These are phyloP conservation scores for Rhodotorula sp. DNA, from an alignment of 1,284 basidiomycete genomes.

Conservation along the genomic window DNA sequence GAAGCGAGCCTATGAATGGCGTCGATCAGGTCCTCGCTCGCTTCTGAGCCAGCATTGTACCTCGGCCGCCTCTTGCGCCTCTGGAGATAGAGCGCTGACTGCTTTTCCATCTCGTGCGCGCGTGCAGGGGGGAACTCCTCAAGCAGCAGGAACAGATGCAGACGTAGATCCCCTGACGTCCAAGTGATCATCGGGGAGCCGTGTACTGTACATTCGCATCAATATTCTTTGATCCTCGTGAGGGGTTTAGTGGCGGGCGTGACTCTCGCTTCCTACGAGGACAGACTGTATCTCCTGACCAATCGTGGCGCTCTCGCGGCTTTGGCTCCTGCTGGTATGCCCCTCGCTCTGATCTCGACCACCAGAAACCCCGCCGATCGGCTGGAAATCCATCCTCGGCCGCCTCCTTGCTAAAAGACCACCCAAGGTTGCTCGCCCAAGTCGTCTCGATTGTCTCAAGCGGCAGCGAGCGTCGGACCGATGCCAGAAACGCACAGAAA, in stretches of 20 bases:
- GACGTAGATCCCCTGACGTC: constrained; percentile 3
- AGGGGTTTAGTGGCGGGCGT: background rate
- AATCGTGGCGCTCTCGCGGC: background rate
- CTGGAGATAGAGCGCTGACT: background rate
- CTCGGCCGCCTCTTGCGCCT: too few relatives aligned
- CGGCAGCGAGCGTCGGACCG: too few relatives aligned
- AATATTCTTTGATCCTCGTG: background rate
- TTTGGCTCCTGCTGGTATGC: background rate
- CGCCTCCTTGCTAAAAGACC: too few relatives aligned
- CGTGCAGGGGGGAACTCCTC: constrained; percentile 31
- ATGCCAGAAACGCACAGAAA: too few relatives aligned
- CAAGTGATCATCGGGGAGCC: background rate
- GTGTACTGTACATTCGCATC: background rate
- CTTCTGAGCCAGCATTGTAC: background rate
- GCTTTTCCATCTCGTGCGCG: background rate
- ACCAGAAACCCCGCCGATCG: too few relatives aligned
- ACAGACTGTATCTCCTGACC: background rate
- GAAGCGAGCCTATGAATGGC: too few relatives aligned
- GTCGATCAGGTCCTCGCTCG: background rate
- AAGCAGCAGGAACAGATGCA: constrained; percentile 40
- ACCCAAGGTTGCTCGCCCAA: too few relatives aligned
- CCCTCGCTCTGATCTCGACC: too few relatives aligned
- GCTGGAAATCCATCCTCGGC: too few relatives aligned
- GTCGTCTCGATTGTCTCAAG: too few relatives aligned
- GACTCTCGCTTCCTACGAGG: background rate